Conservation (phyloP, 2,329 filamentous ascomycete species). For the Calonectria pseudoreteaudii region DNA sequence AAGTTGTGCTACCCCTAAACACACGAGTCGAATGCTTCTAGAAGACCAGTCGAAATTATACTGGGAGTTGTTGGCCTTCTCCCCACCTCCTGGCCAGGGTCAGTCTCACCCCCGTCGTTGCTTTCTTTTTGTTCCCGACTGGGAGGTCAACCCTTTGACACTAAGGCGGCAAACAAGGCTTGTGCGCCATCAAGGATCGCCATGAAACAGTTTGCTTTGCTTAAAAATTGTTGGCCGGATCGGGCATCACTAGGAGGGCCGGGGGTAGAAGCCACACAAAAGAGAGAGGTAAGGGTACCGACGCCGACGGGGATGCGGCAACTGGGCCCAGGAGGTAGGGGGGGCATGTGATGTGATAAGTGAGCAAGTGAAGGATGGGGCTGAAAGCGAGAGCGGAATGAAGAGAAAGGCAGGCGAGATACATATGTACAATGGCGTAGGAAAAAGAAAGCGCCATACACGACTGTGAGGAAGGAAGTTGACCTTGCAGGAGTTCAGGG, state of each 20-base stretch:
- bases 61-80: background rate
- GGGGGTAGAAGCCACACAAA: background rate
- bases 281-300: background rate
- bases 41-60: background rate
- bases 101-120: background rate
- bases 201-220: background rate
- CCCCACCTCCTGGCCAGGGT: background rate
- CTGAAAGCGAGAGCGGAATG: background rate
- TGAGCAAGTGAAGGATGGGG: background rate
- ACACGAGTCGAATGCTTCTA: background rate
- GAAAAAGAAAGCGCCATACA: background rate
- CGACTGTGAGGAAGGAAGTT: background rate
- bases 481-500: conserved; percentile 10
- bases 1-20: background rate
- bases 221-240: background rate
- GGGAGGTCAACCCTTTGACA: background rate
- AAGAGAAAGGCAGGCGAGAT: background rate
- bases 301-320: background rate
- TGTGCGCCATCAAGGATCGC: background rate
- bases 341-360: background rate
- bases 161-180: conserved; percentile 1
- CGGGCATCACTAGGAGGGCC: background rate
- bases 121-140: conserved; percentile 19
- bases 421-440: background rate
- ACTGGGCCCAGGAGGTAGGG: background rate